Percentiles rank a stretch among this genome's conserved stretches.
phyloP scores from a whole-genome alignment of 2,329 filamentous ascomycete species.

The Trichoderma citrinoviride region DNA sequence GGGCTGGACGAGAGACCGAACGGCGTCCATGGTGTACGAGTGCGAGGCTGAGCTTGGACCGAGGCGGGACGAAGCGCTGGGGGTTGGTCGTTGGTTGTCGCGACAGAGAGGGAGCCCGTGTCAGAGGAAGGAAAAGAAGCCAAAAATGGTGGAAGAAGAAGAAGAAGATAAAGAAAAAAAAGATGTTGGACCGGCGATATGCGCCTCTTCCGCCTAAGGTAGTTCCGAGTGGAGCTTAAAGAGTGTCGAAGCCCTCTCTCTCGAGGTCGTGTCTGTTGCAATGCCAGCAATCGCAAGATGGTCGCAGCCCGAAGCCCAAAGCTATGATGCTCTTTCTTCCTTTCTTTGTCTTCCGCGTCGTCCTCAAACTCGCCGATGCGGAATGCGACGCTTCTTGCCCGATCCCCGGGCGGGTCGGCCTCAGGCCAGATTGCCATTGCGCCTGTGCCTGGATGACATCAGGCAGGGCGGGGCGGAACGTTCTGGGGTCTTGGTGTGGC shows the following conservation, averaged over 20 bases:
- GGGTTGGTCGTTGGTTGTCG: background rate
- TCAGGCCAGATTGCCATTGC: conserved; percentile 24
- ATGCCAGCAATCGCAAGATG: background rate
- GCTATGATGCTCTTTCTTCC: background rate
- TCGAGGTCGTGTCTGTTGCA: background rate
- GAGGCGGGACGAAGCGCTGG: background rate
- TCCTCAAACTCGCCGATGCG: background rate
- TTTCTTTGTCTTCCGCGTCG: background rate
- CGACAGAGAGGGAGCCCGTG: background rate
- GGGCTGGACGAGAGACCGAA: conserved; percentile 62
- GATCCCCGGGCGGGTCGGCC: conserved; percentile 19
- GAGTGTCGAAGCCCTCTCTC: background rate
- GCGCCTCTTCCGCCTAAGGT: background rate
- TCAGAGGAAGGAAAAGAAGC: background rate
- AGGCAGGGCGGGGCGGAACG: background rate
- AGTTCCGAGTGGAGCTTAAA: background rate
- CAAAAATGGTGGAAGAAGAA: background rate
- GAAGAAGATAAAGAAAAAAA: background rate
- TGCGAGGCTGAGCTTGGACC: conserved; percentile 8
- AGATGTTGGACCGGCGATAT: background rate
- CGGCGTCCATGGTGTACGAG: conserved; percentile 52
- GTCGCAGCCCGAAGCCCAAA: background rate
- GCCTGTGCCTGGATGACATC: conserved; percentile 22
- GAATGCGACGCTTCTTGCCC: conserved; percentile 10
- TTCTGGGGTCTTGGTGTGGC: background rate